Conservation (phyloP, 371 early-diverging fungal genomes). For the Mycotypha africana region DNA sequence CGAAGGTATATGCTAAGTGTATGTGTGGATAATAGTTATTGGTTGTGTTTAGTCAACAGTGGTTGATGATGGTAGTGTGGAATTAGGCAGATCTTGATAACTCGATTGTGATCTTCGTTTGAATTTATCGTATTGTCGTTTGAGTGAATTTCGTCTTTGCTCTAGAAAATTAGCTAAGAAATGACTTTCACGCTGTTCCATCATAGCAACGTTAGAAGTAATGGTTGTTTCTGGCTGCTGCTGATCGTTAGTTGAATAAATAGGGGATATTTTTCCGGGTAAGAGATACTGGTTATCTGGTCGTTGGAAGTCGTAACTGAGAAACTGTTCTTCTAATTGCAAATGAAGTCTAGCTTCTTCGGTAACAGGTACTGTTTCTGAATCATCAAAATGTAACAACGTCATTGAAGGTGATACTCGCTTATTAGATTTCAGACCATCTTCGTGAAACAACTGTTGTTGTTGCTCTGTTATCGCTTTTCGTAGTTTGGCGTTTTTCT, state of each 20-base stretch:
- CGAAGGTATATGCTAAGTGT: too few species aligned
- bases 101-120: constrained; percentile 15
- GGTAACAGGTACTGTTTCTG: constrained; percentile 13
- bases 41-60: too few species aligned
- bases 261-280: too few species aligned
- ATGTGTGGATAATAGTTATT: too few species aligned
- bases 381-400: too few species aligned
- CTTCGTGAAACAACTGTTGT: constrained; percentile 6
- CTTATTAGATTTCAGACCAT: constrained; percentile 15
- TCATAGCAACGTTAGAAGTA: too few species aligned
- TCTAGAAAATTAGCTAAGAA: constrained; percentile 12
- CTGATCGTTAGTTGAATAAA: too few species aligned
- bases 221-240: too few species aligned
- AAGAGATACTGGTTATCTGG: too few species aligned
- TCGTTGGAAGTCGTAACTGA: constrained; percentile 14
- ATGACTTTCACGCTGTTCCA: too few species aligned
- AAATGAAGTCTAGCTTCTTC: constrained; percentile 23
- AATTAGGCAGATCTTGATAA: too few species aligned
- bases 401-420: constrained; percentile 8
- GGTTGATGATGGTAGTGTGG: too few species aligned
- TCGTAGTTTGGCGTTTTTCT: neutral
- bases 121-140: constrained; percentile 13
- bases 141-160: constrained; percentile 14
- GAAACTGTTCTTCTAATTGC: constrained; percentile 23
- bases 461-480: neutral